A percentile compares a stretch with the other conserved stretches of the same genome.
phyloP scores from a whole-genome alignment of 148 eudicot genomes.

The Rhododendron simsii region DNA sequence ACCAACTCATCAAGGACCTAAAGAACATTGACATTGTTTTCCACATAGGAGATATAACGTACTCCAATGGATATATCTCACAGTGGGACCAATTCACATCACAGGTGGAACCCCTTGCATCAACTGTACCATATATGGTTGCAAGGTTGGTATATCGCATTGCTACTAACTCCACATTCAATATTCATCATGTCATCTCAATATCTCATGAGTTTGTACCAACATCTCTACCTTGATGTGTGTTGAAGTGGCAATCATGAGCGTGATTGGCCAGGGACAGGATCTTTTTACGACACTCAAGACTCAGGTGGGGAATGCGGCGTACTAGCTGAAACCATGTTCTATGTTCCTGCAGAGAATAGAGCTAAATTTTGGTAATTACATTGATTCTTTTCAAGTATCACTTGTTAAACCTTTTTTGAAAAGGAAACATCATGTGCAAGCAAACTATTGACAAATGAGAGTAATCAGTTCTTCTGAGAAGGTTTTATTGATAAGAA shows the following conservation, averaged over 20 bases:
- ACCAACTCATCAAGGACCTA: conserved; percentile 65
- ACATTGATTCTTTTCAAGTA: not conserved
- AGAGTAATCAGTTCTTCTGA: not conserved
- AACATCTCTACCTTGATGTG: not conserved
- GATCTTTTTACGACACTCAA: conserved; percentile 58
- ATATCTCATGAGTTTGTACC: not conserved
- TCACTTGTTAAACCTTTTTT: not conserved
- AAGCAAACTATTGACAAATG: not conserved
- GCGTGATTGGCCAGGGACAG: conserved; percentile 76
- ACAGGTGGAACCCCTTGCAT: conserved; percentile 80
- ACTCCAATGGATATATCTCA: conserved; percentile 82
- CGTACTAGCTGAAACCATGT: conserved; percentile 77
- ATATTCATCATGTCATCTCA: not conserved
- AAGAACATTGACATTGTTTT: conserved; percentile 69
- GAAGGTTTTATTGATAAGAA: not conserved
- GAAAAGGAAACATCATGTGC: not conserved
- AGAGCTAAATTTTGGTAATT: conserved; percentile 76
- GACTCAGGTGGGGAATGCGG: conserved; percentile 98
- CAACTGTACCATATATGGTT: conserved; percentile 77
- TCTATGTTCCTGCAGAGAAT: conserved; percentile 78
- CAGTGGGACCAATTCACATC: conserved; percentile 96
- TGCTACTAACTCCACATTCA: not conserved
- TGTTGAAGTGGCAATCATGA: conserved; percentile 82
- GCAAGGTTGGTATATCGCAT: conserved; percentile 49
- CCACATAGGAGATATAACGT: conserved; percentile 75